These are phyloP conservation scores for Candida sojae DNA, from an alignment of 1,139 yeast genomes.

Conservation along the genomic window DNA sequence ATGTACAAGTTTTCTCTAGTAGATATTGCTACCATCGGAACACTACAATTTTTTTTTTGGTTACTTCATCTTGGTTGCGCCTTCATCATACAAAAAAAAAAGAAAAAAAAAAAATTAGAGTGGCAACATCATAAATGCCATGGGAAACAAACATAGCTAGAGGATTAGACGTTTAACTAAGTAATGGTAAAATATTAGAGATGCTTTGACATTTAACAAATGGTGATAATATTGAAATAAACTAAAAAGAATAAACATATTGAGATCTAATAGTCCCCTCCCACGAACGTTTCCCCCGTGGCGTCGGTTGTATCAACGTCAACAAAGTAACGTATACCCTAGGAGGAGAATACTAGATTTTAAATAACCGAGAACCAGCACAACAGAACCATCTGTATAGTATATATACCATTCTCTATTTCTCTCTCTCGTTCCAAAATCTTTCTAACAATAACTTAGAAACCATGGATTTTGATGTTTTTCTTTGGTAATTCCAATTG, in stretches of 20 bases:
- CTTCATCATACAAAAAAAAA: background rate
- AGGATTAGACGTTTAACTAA: no score
- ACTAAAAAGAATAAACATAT: background rate
- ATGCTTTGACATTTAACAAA: no score
- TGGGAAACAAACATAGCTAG: background rate
- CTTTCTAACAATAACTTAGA: constrained; percentile 38
- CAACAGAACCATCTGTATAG: no score
- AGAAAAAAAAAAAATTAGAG: background rate
- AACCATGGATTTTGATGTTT: constrained; percentile 97
- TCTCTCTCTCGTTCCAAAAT: background rate
- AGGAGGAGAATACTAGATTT: background rate
- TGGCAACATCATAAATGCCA: background rate
- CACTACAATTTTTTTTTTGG: constrained; percentile 1
- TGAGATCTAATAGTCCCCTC: background rate
- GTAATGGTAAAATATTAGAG: no score
- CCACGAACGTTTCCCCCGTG: background rate
- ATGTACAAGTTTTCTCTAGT: no score
- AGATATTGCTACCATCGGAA: background rate
- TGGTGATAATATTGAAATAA: no score
- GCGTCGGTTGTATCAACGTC: background rate
- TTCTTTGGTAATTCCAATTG: constrained; percentile 92
- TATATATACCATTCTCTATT: background rate
- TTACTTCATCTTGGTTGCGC: background rate
- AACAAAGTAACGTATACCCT: background rate
- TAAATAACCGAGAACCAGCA: background rate